Percentiles rank a stretch among this genome's conserved stretches.
Evolutionary conservation across 2,329 filamentous ascomycete species (phyloP).

Genomic region (Trichoderma atroviride): DNA sequence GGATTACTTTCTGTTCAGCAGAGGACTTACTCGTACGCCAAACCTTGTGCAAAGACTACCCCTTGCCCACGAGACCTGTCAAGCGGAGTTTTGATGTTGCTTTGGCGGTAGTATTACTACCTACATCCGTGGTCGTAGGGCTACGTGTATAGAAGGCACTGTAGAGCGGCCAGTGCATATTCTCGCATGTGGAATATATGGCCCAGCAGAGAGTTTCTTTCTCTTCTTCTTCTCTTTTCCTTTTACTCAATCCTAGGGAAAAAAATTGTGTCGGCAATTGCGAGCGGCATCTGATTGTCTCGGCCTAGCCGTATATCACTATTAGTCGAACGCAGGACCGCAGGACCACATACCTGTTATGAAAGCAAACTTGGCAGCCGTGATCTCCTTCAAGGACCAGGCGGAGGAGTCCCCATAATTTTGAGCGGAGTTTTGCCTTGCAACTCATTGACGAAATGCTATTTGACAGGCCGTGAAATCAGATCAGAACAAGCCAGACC

Average conservation of each 20-base stretch:
- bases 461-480: background rate
- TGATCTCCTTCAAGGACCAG: conserved; percentile 24
- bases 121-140: background rate
- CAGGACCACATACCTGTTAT: background rate
- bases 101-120: background rate
- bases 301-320: conserved; percentile 6
- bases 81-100: conserved; percentile 2
- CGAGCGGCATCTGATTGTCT: background rate
- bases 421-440: conserved; percentile 18
- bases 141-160: background rate
- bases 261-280: background rate
- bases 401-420: conserved; percentile 1
- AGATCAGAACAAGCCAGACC: background rate
- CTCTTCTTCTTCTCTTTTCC: no score
- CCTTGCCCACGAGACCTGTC: conserved; percentile 6
- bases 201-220: background rate
- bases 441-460: conserved; percentile 1
- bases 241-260: background rate
- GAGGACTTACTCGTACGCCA: background rate
- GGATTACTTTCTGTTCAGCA: background rate
- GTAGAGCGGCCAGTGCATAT: background rate
- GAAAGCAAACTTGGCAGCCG: conserved; percentile 9
- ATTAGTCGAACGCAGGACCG: background rate
- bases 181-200: background rate
- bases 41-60: background rate